Base-by-base conservation (phyloP, 768 basidiomycete genomes). In the Boletales sp. region DNA sequence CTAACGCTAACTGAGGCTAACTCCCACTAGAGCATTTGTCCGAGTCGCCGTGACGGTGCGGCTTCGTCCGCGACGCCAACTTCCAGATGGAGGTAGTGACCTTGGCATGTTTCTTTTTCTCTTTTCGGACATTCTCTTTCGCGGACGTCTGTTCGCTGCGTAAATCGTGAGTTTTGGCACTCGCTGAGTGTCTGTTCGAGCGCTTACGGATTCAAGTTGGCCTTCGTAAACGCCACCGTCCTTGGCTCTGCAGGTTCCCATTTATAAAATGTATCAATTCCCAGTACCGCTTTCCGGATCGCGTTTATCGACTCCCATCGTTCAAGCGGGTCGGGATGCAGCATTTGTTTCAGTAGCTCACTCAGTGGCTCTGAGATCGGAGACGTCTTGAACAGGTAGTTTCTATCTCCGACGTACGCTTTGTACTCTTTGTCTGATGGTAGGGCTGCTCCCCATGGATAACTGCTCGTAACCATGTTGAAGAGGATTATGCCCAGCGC, bases 401-500 rank as follows among this genome's bases (percentile, higher is more conserved):
- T 45, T 36, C 49, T 38, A 6, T 49, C 33, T 1, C 19, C 11
- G 0, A 57, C 8, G 25, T 48, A 57, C 2, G 34, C 39, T 31
- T 2, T 19, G 33, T 39, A 56, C 3, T 25, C 35, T 13, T 15
- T 18, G 28, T 55, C 51, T 5, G 50, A 45, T 8, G 35, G 42
- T 1, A 36, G 28, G 12, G 54, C 38, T 19, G 12, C 40, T 2
- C 32, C 25, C 56, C 53, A 55, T 18, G 56, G 48, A 7, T 44
- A 30, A 25, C 17, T 1, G 5, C 82, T 82, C 49, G 83, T 84
- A 33, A 87, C 81, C 72, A 94, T 81, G 67, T 89, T 91, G 59
- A 85, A 79, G 46, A 94, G 78, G 53, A 94, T 87, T 49, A 94
- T 75, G 17, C 84, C 86, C 12, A 87, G 68, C 5, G 85, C 75